Evolutionary conservation across 2,329 filamentous ascomycete genomes (phyloP), one percentile per base, ranked within the genome.

Genomic region (Monosporascus sp.): DNA sequence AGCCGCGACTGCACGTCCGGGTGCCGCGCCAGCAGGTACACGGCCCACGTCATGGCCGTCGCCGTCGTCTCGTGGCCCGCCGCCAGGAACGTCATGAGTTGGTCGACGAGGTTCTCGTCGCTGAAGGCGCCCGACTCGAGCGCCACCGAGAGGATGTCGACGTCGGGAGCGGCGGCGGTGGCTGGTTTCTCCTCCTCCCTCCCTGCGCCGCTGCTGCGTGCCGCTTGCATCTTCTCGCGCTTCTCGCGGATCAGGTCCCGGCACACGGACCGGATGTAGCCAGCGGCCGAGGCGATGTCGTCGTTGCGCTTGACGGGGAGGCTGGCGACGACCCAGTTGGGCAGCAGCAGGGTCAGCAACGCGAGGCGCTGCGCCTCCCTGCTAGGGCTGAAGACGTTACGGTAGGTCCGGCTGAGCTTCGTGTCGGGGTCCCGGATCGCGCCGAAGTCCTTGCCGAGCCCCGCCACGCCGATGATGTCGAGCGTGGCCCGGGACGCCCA

Each of bases 401-500:
- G 69, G 66, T 89, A 89, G 0, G 77, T 80, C 50, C 69, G 66
- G 48, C 77, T 81, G 27, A 92, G 77, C 48, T 77, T 69, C 55
- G 80, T 85, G 48, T 79, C 64, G 1, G 84, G 79, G 59, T 90
- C 72, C 27, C 75, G 68, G 49, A 90, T 79, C 15, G 87, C 80
- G 44, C 80, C 76, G 62, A 92, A 90, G 61, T 91, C 85, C 49
- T 81, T 77, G 8, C 87, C 87, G 65, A 91, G 78, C 11, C 87
- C 88, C 1, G 88, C 85, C 6, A 84, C 64, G 24, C 87, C 87
- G 62, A 92, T 89, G 56, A 91, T 89, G 63, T 91, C 88, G 15
- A 92, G 77, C 1, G 88, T 88, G 6, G 79, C 80, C 20, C 87
- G 78, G 50, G 82, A 86, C 5, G 81, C 79, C 85, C 86, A 91